Conservation (phyloP, 2,329 filamentous ascomycete genomes). For the Talaromyces sp. region DNA sequence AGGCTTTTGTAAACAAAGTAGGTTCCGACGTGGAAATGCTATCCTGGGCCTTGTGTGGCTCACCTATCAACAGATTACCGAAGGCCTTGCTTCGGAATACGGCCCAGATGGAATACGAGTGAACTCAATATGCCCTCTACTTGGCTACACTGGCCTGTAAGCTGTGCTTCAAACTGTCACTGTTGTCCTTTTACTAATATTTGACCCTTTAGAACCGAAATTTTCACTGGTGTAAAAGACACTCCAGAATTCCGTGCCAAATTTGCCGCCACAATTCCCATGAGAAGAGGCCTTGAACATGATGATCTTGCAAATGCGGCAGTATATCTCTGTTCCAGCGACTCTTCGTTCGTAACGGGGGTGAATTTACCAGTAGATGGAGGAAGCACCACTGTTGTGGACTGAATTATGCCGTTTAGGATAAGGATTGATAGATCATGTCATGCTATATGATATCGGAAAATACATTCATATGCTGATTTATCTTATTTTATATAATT, state of each 20-base stretch:
- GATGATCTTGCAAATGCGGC: conserved; percentile 67
- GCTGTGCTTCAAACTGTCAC: conserved; percentile 42
- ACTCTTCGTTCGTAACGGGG: conserved; percentile 67
- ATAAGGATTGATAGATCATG: background rate
- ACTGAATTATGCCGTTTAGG: background rate
- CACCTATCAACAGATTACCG: conserved; percentile 11
- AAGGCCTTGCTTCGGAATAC: conserved; percentile 23
- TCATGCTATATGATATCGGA: background rate
- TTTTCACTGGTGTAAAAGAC: conserved; percentile 49
- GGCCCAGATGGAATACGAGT: conserved; percentile 20
- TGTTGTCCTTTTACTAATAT: background rate
- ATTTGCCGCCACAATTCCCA: conserved; percentile 41
- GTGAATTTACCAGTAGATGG: conserved; percentile 51
- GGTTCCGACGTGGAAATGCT: background rate
- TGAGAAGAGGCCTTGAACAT: conserved; percentile 39
- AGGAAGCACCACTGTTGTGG: background rate
- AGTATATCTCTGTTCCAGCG: conserved; percentile 66
- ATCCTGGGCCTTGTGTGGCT: background rate
- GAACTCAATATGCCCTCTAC: conserved; percentile 22
- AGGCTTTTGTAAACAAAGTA: conserved; percentile 18
- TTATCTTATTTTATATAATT: background rate
- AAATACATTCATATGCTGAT: background rate
- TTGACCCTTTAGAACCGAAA: conserved; percentile 49
- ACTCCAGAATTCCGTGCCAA: conserved; percentile 42
- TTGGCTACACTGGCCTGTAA: conserved; percentile 21